Percentiles rank a stretch among this genome's conserved stretches.
Conservation (phyloP, 352 stramenopile species). For the Globisporangium iwayamae region DNA sequence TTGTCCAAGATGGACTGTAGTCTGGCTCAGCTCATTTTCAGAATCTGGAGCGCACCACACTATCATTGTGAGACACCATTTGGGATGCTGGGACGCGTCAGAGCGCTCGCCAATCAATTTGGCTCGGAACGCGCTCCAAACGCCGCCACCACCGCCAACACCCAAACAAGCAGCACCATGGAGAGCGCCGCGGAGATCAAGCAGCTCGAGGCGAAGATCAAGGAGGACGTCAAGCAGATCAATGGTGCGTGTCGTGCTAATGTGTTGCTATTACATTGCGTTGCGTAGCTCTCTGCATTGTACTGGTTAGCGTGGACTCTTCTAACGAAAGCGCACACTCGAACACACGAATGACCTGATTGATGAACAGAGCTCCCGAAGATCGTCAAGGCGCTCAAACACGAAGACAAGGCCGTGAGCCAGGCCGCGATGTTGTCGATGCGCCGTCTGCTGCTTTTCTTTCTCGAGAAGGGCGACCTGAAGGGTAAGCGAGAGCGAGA, state of each 20-base stretch:
- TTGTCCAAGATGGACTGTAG: neutral
- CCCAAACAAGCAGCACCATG: slow-evolving; percentile 26
- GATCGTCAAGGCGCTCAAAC: slow-evolving; percentile 67
- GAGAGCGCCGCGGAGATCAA: slow-evolving; percentile 68
- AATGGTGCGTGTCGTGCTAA: slow-evolving; percentile 38
- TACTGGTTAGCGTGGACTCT: neutral
- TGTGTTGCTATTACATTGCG: neutral
- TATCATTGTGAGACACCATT: neutral
- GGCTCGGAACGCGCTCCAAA: slow-evolving; percentile 21
- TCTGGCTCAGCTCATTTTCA: neutral
- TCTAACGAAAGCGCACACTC: neutral
- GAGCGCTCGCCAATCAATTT: slow-evolving; percentile 18
- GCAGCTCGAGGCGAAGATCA: slow-evolving; percentile 84
- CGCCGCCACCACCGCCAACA: slow-evolving; percentile 1
- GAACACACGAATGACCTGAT: neutral
- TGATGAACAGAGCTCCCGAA: slow-evolving; percentile 52
- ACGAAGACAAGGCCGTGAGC: slow-evolving; percentile 66
- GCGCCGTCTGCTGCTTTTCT: slow-evolving; percentile 76
- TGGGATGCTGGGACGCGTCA: neutral
- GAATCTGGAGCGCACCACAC: neutral
- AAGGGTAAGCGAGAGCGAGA: slow-evolving; percentile 15
- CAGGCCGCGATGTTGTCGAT: slow-evolving; percentile 80
- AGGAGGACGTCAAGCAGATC: slow-evolving; percentile 83
- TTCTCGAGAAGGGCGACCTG: slow-evolving; percentile 81
- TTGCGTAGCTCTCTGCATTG: neutral